A percentile compares a stretch with the other conserved stretches of the same genome.
Evolutionary conservation across 2,329 filamentous ascomycete species (phyloP).

Genomic region (Chrysoporthe deuterocubensis): DNA sequence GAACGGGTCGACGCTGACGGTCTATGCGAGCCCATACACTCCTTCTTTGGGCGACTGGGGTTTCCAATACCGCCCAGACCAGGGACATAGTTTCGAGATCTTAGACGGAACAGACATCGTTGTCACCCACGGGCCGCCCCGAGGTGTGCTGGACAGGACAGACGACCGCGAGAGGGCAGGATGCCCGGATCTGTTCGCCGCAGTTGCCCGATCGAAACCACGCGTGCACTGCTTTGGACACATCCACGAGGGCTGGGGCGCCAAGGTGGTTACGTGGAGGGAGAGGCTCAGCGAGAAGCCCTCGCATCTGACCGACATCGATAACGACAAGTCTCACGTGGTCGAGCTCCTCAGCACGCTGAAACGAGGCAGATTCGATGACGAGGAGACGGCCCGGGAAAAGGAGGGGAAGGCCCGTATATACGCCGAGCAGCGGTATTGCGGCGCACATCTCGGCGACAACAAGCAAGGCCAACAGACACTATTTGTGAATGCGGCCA

Average conservation of each 20-base stretch:
- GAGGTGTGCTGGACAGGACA: constrained; percentile 53
- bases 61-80: constrained; percentile 50
- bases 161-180: constrained; percentile 42
- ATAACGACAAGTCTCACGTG: constrained; percentile 46
- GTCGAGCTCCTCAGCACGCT: constrained; percentile 41
- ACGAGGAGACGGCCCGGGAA: background rate
- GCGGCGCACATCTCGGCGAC: background rate
- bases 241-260: constrained; percentile 65
- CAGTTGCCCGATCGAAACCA: constrained; percentile 49
- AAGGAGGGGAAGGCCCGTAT: background rate
- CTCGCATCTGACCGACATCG: constrained; percentile 52
- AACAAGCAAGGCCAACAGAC: background rate
- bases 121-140: constrained; percentile 60
- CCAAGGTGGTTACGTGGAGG: constrained; percentile 57
- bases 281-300: constrained; percentile 34
- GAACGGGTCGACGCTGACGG: constrained; percentile 53
- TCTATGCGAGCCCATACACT: constrained; percentile 60
- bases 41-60: constrained; percentile 51
- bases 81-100: constrained; percentile 46
- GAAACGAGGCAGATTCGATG: background rate
- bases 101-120: constrained; percentile 47
- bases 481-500: constrained; percentile 5
- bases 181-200: constrained; percentile 49
- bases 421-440: background rate
- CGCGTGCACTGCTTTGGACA: constrained; percentile 61